These are phyloP conservation scores for Teratosphaeria viscida DNA, from an alignment of 2,329 filamentous ascomycete genomes.

Conservation along the genomic window DNA sequence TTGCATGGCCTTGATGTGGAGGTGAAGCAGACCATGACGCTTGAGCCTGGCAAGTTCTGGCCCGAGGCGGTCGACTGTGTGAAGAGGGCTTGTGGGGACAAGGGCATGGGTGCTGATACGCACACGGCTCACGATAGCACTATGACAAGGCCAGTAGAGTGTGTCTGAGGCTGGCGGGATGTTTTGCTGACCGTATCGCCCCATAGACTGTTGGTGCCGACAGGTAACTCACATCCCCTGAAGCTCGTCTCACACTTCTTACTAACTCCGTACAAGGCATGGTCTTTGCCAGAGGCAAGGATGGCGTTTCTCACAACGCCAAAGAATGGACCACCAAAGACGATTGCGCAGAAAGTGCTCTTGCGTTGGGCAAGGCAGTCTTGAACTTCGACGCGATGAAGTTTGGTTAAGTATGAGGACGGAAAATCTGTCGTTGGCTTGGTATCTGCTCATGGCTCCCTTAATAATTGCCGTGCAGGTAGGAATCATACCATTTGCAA, in stretches of 20 bases:
- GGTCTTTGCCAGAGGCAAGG: constrained; percentile 21
- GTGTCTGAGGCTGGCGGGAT: too few relatives aligned
- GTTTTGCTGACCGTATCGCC: too few relatives aligned
- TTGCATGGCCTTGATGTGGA: background rate
- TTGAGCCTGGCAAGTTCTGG: constrained; percentile 4
- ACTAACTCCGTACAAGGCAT: constrained; percentile 18
- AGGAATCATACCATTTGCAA: too few relatives aligned
- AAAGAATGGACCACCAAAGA: constrained; percentile 17
- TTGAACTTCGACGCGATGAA: constrained; percentile 18
- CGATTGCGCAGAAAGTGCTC: constrained; percentile 16
- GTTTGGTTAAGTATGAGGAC: too few relatives aligned
- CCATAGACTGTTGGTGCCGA: too few relatives aligned
- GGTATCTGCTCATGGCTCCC: too few relatives aligned
- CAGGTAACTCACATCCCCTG: too few relatives aligned
- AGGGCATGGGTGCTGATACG: constrained; percentile 12
- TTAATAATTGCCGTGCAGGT: too few relatives aligned
- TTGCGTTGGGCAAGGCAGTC: constrained; percentile 18
- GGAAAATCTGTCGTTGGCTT: too few relatives aligned
- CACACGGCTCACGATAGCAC: constrained; percentile 21
- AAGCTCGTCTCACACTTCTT: too few relatives aligned
- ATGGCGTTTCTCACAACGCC: constrained; percentile 17
- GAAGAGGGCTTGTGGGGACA: constrained; percentile 15
- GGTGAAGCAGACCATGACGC: constrained; percentile 1
- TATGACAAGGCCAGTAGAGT: constrained; percentile 13
- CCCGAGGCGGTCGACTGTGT: constrained; percentile 12